Evolutionary conservation across 2,329 filamentous ascomycete species (phyloP), one percentile per base, ranked within the genome.

Genomic region (Ceratocystis albifundus): DNA sequence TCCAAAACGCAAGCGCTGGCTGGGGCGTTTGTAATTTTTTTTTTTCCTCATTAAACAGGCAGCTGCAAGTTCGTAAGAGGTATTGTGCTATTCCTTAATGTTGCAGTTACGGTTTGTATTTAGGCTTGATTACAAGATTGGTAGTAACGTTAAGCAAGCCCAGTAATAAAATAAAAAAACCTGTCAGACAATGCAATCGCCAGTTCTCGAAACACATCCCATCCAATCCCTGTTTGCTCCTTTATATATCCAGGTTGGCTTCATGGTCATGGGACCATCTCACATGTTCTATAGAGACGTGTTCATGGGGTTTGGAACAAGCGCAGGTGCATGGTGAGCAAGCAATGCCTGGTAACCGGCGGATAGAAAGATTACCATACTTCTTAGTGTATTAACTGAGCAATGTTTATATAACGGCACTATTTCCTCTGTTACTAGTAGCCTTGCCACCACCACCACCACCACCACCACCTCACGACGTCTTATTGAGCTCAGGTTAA

Each of bases 191-290:
- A 7, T 4, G 25, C 4, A 6, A 25, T 32, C 12, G 12, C 55
- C 8, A 32, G 28, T 10, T 7, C 32, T n/a, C 5, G 55, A 30
- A n/a, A n/a, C 28, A 59, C 6, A 32, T n/a, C 12, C 30, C 32
- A 59, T 59, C 55, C 55, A 17, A 36, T 59, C 55, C 55, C 36
- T 36, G 55, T 20, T 59, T 28, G 55, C 15, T 30, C 10, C 17
- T 36, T 25, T n/a, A 3, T n/a, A 3, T 36, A n/a, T 36, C 8
- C 3, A 15, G 59, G 46, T 12, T 57, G 17, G 36, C 36, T 61
- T 20, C 28, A 7, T 45, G 64, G 55, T 61, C 55, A 61, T 61
- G 55, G 20, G 64, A 65, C 50, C 64, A 46, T 17, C 8, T 59
- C 50, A 36, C 50, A 46, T 32, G 36, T 22, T 22, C 17, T 20